Base-by-base conservation (phyloP, 1,284 basidiomycete genomes). In the Rhodotorula sp. region DNA sequence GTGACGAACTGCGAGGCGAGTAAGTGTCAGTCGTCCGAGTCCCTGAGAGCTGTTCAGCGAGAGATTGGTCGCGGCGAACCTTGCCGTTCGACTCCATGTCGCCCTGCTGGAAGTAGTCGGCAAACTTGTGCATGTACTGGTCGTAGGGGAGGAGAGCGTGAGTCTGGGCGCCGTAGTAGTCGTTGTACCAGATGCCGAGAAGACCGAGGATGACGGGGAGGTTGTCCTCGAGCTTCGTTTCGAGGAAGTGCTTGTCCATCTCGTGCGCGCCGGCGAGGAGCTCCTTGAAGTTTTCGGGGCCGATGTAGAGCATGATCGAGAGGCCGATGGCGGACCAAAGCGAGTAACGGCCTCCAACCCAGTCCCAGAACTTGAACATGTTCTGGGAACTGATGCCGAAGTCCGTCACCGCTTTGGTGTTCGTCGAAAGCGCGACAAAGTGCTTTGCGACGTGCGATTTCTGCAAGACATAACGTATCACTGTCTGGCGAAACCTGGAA, bases 291-390 rank as follows among this genome's bases (percentile, higher is more conserved):
- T 95, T 91, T 56, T 96, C 91, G 80, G 88, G 97, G 10, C 95
- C 96, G 76, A 98, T 91, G 67, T 89, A 88, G 67, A 99, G 85
- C 64, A 91, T 90, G 81, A 99, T 98, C 59, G 91, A 91, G 62
- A 99, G 85, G 72, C 95, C 96, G 77, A 99, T 98, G 44, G 96
- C 94, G 72, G 91, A 93, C 95, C 96, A 99, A 77, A 99, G 86
- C 76, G 91, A 94, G 86, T 99, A 99, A 74, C 95, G 88, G 53
- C 96, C 95, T 74, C 95, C 95, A 74, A 99, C 95, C 96, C 96
- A 99, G 83, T 99, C 96, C 95, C 95, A 99, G 87, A 99, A 99
- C 81, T 91, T 88, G 88, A 99, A 99, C 94, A 99, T 99, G 84
- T 98, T 98, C 77, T 87, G 85, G 76, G 89, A 83, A 69, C 89